phyloP scores from a whole-genome alignment of 208 protist species.

The Acanthamoeba lenticulata region DNA sequence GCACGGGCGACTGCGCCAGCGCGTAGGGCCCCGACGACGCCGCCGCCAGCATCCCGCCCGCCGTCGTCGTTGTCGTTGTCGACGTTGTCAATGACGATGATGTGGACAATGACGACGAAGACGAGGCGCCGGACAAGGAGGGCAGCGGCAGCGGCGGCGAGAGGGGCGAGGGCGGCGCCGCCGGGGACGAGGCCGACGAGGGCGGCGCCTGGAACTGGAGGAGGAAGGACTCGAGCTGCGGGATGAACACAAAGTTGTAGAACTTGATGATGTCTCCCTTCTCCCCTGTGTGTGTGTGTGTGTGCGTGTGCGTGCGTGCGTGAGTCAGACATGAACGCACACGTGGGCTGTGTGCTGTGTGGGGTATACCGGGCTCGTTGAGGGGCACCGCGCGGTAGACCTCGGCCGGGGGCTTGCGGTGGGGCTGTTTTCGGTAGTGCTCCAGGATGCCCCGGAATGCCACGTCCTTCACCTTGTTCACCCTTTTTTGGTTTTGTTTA shows the following conservation, averaged over 20 bases:
- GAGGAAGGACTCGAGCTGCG: slow-evolving; percentile 20
- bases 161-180: background rate
- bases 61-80: background rate
- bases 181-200: background rate
- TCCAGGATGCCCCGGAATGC: slow-evolving; percentile 50
- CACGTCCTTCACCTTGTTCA: slow-evolving; percentile 55
- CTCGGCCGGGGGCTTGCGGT: slow-evolving; percentile 25
- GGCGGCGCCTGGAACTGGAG: slow-evolving; percentile 35
- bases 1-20: slow-evolving; percentile 7
- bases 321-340: background rate
- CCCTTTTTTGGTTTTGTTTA: background rate
- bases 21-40: background rate
- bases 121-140: background rate
- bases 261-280: slow-evolving; percentile 59
- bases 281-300: background rate
- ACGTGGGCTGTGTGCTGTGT: too few relatives aligned
- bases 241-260: slow-evolving; percentile 50
- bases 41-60: background rate
- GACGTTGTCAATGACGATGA: background rate
- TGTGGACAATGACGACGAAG: background rate
- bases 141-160: background rate
- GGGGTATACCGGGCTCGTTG: background rate
- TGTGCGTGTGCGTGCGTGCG: background rate
- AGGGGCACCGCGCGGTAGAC: slow-evolving; percentile 18
- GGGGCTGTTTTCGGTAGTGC: slow-evolving; percentile 52